Evolutionary conservation across 345 rosid species (phyloP), one percentile per base, ranked within the genome.

Genomic region (Fremontodendron californicum): DNA sequence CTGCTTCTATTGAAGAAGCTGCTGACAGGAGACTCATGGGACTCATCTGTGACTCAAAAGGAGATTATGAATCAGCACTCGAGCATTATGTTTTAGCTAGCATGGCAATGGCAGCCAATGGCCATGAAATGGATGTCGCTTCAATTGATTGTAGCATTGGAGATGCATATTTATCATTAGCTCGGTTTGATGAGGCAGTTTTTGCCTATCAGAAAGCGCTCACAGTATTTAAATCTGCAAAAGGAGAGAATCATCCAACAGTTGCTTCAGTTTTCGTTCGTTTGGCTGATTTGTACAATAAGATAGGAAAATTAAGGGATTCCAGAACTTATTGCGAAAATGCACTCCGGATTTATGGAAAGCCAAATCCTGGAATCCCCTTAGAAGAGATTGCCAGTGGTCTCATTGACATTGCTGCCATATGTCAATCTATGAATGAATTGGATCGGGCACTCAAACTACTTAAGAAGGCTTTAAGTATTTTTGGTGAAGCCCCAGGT

Each of bases 11-110:
- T 1, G 94, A 90, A 86, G 99, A 96, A 89, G 98, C 98, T 6
- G 90, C 93, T 0, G 98, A 93, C 46, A 86, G 97, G 74, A 90
- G 90, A 75, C 91, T 96, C 19, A 90, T 96, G 95, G 99, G 98
- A 55, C 87, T 96, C 0, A 87, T 96, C 54, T 89, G 89, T 21
- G 98, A 93, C 68, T 91, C 90, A 0, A 92, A 87, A 79, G 96
- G 95, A 31, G 92, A 93, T 58, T 83, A 87, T 31, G 97, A 92
- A 76, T 84, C 88, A 49, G 97, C 99, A 6, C 97, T 93, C 33
- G 98, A 96, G 86, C 97, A 96, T 81, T 90, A 88, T 46, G 94
- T 89, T 74, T 76, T 93, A 35, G 97, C 96, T 1, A 92, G 97
- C 86, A 90, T 91, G 99, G 90, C 99, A 0, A 87, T 93, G 96